phyloP scores from a whole-genome alignment of 495 filamentous ascomycete genomes.

The Aspergillus indologenus region DNA sequence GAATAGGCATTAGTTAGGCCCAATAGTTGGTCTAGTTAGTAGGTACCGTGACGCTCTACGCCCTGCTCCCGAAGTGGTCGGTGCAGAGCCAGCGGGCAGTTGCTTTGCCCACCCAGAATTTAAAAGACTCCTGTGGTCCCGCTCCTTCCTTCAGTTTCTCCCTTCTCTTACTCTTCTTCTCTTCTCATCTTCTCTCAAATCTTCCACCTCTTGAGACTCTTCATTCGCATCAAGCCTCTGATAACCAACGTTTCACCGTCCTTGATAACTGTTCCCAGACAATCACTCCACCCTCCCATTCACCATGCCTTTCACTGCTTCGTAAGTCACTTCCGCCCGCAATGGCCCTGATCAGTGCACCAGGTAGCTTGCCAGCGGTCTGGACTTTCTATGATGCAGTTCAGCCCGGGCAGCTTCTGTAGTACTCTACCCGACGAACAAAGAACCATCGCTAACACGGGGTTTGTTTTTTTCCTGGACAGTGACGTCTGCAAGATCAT shows the following conservation, averaged over 20 bases:
- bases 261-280: not conserved
- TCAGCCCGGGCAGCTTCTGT: not conserved
- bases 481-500: constrained; percentile 94
- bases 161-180: constrained; percentile 8
- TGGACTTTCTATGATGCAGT: not conserved
- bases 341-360: not conserved
- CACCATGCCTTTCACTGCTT: constrained; percentile 64
- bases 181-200: not conserved
- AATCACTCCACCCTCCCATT: constrained; percentile 1
- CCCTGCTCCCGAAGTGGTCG: not conserved
- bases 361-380: not conserved
- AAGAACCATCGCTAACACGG: constrained; percentile 2
- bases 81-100: not conserved
- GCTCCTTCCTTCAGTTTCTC: constrained; percentile 1
- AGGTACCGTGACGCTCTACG: not conserved
- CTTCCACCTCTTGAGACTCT: not conserved
- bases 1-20: not conserved
- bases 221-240: not conserved
- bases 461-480: too few relatives aligned
- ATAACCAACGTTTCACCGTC: not conserved
- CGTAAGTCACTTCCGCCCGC: constrained; percentile 41
- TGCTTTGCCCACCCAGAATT: constrained; percentile 14
- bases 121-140: constrained; percentile 13
- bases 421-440: not conserved
- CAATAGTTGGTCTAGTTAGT: not conserved